Conservation (phyloP, 129 eudicot species). For the Pulicaria dysenterica region DNA sequence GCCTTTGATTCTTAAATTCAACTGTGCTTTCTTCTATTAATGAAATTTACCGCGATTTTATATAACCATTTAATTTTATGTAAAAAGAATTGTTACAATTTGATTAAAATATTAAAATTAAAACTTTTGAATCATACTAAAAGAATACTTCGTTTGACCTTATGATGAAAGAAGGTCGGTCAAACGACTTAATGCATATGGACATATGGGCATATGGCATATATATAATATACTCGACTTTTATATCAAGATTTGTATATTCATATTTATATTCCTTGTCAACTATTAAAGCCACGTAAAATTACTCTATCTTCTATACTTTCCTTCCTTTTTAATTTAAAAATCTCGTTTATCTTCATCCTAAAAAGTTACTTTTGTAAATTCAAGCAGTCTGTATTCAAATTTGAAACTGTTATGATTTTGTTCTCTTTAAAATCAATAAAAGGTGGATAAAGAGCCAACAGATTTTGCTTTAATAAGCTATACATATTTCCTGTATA, state of each 20-base stretch:
- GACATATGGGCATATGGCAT: not conserved
- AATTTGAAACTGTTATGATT: not conserved
- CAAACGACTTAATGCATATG: not conserved
- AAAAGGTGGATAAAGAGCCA: conserved; percentile 6
- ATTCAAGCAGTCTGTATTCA: conserved; percentile 2
- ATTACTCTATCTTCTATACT: conserved; percentile 18
- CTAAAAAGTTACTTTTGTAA: not conserved
- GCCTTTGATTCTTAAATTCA: not conserved
- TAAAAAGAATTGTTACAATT: too few relatives aligned
- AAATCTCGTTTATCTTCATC: conserved; percentile 3
- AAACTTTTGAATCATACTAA: not conserved
- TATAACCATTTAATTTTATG: too few relatives aligned
- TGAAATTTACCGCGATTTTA: not conserved
- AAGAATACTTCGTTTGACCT: conserved; percentile 8
- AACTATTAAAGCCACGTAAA: conserved; percentile 19
- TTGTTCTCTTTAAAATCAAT: not conserved
- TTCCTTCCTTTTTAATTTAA: conserved; percentile 20
- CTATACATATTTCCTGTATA: conserved; percentile 7
- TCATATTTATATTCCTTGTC: conserved; percentile 34
- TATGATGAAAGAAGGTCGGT: conserved; percentile 13
- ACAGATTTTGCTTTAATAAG: conserved; percentile 22
- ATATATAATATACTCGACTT: conserved; percentile 30
- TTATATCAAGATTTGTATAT: conserved; percentile 35
- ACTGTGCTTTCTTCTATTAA: not conserved
- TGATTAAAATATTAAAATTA: conserved; percentile 8